phyloP scores from a whole-genome alignment of 192 early-diverging fungal genomes.

The Chytriomyces sp. region DNA sequence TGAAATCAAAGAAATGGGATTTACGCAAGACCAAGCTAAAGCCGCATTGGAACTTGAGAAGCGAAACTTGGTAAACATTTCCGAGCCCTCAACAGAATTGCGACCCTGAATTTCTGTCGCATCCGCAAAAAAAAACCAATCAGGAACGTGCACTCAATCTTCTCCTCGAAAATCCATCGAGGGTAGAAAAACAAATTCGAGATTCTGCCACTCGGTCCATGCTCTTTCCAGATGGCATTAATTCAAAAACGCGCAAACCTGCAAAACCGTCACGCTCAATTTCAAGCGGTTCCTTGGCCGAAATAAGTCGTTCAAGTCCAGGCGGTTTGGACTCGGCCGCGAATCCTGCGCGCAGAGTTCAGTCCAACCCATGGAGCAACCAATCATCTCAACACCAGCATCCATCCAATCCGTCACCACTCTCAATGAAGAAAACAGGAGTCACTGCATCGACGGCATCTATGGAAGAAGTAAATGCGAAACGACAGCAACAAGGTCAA shows the following conservation, averaged over 20 bases:
- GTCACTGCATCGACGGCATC: neutral
- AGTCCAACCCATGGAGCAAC: too few species aligned
- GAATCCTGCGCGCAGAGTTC: neutral
- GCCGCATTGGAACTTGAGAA: constrained; percentile 63
- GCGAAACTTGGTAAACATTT: constrained; percentile 53
- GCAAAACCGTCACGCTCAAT: neutral
- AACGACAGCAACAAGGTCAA: neutral
- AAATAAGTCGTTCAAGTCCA: neutral
- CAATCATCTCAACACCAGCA: neutral
- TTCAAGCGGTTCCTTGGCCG: neutral
- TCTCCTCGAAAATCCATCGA: constrained; percentile 63
- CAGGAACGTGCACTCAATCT: constrained; percentile 66
- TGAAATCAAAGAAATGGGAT: constrained; percentile 74
- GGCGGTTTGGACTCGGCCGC: neutral
- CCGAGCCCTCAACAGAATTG: neutral
- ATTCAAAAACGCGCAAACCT: neutral
- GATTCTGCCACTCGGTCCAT: constrained; percentile 24
- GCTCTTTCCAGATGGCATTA: neutral
- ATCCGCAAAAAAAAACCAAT: neutral
- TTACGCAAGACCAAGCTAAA: constrained; percentile 61
- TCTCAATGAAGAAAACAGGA: neutral
- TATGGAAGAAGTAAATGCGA: neutral
- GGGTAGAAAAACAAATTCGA: constrained; percentile 54
- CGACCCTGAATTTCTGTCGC: too few species aligned
- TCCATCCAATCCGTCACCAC: constrained; percentile 5